A percentile compares a stretch with the other conserved stretches of the same genome.
Conservation (phyloP, 768 basidiomycete genomes). For the Collybia mongolica region DNA sequence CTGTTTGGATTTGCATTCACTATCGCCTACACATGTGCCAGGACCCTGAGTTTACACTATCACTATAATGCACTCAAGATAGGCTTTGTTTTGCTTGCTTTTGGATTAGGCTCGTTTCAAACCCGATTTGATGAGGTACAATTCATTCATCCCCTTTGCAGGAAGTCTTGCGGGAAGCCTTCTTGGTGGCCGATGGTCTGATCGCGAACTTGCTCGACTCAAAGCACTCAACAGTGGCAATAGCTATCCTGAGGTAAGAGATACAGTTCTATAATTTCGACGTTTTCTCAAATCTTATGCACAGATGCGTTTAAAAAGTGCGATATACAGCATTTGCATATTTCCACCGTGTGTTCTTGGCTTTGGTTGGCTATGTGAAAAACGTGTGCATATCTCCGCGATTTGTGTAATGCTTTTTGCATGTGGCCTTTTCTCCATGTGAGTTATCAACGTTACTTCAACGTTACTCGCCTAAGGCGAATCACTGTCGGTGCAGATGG, state of each 20-base stretch:
- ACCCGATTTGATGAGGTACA: neutral
- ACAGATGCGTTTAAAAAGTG: conserved; percentile 78
- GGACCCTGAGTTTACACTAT: conserved; percentile 66
- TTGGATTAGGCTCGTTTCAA: conserved; percentile 56
- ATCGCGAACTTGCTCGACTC: conserved; percentile 33
- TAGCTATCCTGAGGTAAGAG: conserved; percentile 63
- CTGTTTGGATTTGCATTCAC: conserved; percentile 72
- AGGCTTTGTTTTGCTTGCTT: conserved; percentile 75
- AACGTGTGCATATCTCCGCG: conserved; percentile 62
- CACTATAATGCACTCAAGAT: conserved; percentile 66
- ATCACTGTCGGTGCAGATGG: conserved; percentile 25
- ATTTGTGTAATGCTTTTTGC: conserved; percentile 73
- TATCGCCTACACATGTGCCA: conserved; percentile 71
- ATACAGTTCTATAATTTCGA: neutral
- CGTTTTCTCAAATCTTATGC: neutral
- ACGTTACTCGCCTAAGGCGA: neutral
- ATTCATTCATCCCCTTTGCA: conserved; percentile 9
- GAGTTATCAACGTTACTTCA: conserved; percentile 18
- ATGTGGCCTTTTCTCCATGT: conserved; percentile 76
- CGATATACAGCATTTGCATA: conserved; percentile 53
- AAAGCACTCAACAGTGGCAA: conserved; percentile 38
- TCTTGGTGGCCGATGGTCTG: conserved; percentile 46
- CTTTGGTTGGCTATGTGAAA: conserved; percentile 74
- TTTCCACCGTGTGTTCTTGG: conserved; percentile 61
- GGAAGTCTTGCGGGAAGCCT: conserved; percentile 41